Conservation (phyloP, 352 stramenopile species). For the Globisporangium radiosum region DNA sequence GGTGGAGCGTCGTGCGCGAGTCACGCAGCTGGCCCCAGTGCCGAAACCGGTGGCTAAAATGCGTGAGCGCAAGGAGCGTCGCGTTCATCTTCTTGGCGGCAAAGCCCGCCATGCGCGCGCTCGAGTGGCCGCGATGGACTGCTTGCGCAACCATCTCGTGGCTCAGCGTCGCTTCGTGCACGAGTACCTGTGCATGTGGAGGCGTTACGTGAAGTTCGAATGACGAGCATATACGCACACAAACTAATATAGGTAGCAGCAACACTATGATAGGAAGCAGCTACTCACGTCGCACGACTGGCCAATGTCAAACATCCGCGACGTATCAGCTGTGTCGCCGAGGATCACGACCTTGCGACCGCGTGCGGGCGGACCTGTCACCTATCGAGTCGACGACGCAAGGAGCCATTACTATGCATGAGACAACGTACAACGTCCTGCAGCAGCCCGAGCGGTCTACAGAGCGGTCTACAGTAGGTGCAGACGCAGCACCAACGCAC, state of each 20-base stretch:
- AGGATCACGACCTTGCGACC: slow-evolving; percentile 77
- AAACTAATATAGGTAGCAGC: background rate
- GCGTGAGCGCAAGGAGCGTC: slow-evolving; percentile 69
- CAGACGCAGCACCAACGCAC: slow-evolving; percentile 20
- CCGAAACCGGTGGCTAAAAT: slow-evolving; percentile 83
- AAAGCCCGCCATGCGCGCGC: slow-evolving; percentile 67
- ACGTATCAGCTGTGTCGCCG: slow-evolving; percentile 70
- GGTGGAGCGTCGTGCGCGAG: slow-evolving; percentile 52
- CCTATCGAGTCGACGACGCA: slow-evolving; percentile 15
- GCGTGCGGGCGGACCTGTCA: slow-evolving; percentile 46
- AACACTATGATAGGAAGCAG: background rate
- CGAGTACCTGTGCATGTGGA: slow-evolving; percentile 48
- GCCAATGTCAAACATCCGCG: slow-evolving; percentile 69
- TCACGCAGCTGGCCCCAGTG: slow-evolving; percentile 40
- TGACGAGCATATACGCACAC: background rate
- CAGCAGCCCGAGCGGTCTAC: background rate
- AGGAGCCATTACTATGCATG: background rate
- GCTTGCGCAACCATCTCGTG: slow-evolving; percentile 70
- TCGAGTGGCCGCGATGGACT: slow-evolving; percentile 71
- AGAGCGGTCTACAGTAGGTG: background rate
- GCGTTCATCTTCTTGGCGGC: slow-evolving; percentile 73
- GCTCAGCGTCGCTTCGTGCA: slow-evolving; percentile 80
- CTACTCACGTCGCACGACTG: slow-evolving; percentile 61
- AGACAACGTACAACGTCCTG: background rate
- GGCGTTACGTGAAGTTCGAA: background rate